These are phyloP conservation scores for Scedosporium apiospermum DNA, from an alignment of 2,329 filamentous ascomycete species.

Conservation along the genomic window DNA sequence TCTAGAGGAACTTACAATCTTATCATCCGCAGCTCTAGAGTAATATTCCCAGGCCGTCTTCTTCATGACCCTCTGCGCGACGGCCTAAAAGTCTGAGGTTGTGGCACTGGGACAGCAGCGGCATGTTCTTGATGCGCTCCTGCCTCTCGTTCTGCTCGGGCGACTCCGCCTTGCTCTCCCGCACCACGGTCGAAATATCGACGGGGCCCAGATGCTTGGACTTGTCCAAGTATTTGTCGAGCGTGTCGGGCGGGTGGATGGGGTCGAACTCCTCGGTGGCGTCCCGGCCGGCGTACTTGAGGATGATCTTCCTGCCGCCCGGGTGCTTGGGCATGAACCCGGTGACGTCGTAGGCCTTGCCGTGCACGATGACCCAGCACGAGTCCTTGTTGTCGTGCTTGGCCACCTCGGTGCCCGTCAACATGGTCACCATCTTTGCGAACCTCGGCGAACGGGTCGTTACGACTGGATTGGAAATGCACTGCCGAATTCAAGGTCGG, in stretches of 20 bases:
- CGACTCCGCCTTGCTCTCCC: conserved; percentile 52
- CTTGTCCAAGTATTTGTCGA: conserved; percentile 73
- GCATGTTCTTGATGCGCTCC: conserved; percentile 66
- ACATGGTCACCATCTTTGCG: too few relatives aligned
- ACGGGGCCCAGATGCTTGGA: conserved; percentile 89
- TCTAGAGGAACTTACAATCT: conserved; percentile 26
- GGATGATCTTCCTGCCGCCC: conserved; percentile 82
- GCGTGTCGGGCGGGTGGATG: conserved; percentile 78
- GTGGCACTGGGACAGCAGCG: conserved; percentile 76
- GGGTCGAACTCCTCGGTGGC: conserved; percentile 87
- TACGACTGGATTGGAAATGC: too few relatives aligned
- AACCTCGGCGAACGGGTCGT: too few relatives aligned
- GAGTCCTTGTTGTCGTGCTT: conserved; percentile 74
- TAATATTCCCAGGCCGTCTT: conserved; percentile 97
- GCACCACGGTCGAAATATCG: conserved; percentile 72
- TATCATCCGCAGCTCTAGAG: conserved; percentile 65
- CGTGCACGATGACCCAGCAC: conserved; percentile 86
- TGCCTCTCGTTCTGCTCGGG: conserved; percentile 54
- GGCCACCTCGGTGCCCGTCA: conserved; percentile 45
- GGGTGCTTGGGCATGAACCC: conserved; percentile 86
- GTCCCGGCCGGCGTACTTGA: conserved; percentile 93
- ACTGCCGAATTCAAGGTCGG: too few relatives aligned
- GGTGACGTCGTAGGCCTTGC: conserved; percentile 82
- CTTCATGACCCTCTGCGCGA: conserved; percentile 87
- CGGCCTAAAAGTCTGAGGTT: conserved; percentile 96